Conservation (phyloP, 192 early-diverging fungal genomes). For the Hyaloraphidium curvatum region DNA sequence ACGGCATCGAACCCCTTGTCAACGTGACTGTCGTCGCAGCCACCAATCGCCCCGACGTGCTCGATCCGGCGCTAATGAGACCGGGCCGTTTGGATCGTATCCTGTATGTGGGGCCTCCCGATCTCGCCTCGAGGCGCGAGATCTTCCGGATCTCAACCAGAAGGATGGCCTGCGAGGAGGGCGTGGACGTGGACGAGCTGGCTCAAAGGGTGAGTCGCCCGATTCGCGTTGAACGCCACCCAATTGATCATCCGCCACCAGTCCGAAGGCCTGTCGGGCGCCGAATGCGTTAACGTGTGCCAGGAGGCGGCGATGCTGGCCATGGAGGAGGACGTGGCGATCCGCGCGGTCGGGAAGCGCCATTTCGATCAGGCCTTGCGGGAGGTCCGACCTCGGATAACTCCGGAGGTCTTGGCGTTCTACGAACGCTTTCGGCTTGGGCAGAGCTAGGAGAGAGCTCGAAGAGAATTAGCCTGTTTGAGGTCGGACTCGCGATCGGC, state of each 20-base stretch:
- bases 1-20: slow-evolving; percentile 85
- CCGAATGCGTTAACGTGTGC: slow-evolving; percentile 78
- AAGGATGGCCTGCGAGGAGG: slow-evolving; percentile 46
- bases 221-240: background rate
- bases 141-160: slow-evolving; percentile 60
- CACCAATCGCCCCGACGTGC: slow-evolving; percentile 91
- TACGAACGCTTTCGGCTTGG: slow-evolving; percentile 61
- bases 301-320: slow-evolving; percentile 85
- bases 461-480: background rate
- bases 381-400: slow-evolving; percentile 71
- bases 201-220: slow-evolving; percentile 23
- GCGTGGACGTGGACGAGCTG: slow-evolving; percentile 49
- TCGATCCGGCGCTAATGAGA: slow-evolving; percentile 77
- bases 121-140: slow-evolving; percentile 43
- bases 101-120: slow-evolving; percentile 83
- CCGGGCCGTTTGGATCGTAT: slow-evolving; percentile 91
- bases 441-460: background rate
- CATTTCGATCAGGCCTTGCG: background rate
- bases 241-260: slow-evolving; percentile 8
- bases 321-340: slow-evolving; percentile 56
- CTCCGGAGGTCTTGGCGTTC: slow-evolving; percentile 73
- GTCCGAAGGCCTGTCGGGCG: slow-evolving; percentile 85
- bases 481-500: too few species aligned
- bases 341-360: too few species aligned
- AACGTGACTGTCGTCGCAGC: slow-evolving; percentile 96